Percentiles rank a stretch among this genome's conserved stretches.
These are phyloP conservation scores for Pyricularia pennisetigena DNA, from an alignment of 2,329 filamentous ascomycete species.

Conservation along the genomic window DNA sequence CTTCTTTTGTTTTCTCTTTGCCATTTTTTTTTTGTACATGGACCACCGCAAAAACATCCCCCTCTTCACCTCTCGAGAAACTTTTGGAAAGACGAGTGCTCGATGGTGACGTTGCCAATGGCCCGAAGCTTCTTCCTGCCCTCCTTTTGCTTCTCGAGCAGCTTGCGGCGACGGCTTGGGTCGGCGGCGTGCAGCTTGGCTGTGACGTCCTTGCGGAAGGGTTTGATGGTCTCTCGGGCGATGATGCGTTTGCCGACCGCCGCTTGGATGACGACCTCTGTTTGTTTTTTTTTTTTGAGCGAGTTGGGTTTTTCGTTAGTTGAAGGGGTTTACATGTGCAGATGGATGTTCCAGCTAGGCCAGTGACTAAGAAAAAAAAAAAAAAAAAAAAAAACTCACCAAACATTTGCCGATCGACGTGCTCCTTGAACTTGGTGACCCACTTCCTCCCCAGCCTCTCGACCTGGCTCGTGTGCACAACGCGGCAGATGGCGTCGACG, in stretches of 20 bases:
- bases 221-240: slow-evolving; percentile 89
- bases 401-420: slow-evolving; percentile 89
- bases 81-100: slow-evolving; percentile 88
- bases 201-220: slow-evolving; percentile 90
- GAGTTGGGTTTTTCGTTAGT: slow-evolving; percentile 14
- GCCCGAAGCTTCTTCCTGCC: slow-evolving; percentile 79
- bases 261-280: slow-evolving; percentile 87
- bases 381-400: background rate
- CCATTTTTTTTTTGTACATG: background rate
- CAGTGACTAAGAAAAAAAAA: background rate
- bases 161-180: slow-evolving; percentile 68
- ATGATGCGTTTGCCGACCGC: slow-evolving; percentile 74
- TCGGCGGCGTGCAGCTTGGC: slow-evolving; percentile 90
- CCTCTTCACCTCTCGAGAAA: slow-evolving; percentile 71
- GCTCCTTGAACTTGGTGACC: slow-evolving; percentile 95
- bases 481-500: slow-evolving; percentile 87
- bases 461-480: slow-evolving; percentile 75
- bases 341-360: background rate
- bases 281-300: too few relatives aligned
- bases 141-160: slow-evolving; percentile 95
- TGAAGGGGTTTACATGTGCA: background rate
- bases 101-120: slow-evolving; percentile 89
- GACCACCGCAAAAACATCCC: too few relatives aligned
- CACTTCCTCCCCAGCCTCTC: slow-evolving; percentile 74
- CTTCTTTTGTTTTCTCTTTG: background rate